Evolutionary conservation across 495 filamentous ascomycete species (phyloP).

Genomic region (Amphirosellinia nigrospora): DNA sequence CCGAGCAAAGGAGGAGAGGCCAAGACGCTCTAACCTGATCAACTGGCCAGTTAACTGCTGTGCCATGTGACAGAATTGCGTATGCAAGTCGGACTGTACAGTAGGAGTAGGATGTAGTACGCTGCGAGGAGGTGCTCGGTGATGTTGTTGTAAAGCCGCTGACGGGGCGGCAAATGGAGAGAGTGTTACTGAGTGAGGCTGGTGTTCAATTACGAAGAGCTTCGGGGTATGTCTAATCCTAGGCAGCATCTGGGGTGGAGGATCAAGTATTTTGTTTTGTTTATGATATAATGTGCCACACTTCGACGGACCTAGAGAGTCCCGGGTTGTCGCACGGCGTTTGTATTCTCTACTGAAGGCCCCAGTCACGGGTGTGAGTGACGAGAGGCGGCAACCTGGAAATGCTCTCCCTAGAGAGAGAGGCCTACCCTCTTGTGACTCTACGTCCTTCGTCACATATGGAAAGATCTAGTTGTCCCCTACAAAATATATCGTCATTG

Average conservation of each 20-base stretch:
- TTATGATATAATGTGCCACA: constrained; percentile 12
- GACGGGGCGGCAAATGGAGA: constrained; percentile 16
- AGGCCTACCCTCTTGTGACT: background rate
- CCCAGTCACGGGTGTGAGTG: constrained; percentile 1
- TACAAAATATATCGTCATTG: background rate
- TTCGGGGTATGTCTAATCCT: constrained; percentile 22
- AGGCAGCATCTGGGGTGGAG: constrained; percentile 30
- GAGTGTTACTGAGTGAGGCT: constrained; percentile 6
- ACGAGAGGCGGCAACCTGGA: constrained; percentile 11
- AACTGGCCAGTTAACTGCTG: constrained; percentile 12
- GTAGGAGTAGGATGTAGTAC: constrained; percentile 8
- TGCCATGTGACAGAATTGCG: constrained; percentile 22
- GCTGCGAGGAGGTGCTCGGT: constrained; percentile 10
- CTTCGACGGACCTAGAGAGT: constrained; percentile 2
- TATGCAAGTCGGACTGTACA: constrained; percentile 17
- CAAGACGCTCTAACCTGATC: constrained; percentile 17
- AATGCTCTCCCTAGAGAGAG: background rate
- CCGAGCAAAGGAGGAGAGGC: constrained; percentile 20
- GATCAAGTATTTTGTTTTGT: constrained; percentile 20
- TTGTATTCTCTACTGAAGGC: constrained; percentile 3
- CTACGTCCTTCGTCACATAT: background rate
- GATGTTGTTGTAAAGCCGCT: constrained; percentile 13
- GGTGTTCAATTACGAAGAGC: constrained; percentile 7
- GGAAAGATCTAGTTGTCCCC: background rate
- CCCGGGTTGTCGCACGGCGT: constrained; percentile 22